Evolutionary conservation across 768 basidiomycete genomes (phyloP).

Genomic region (Rhizopogon vulgaris): DNA sequence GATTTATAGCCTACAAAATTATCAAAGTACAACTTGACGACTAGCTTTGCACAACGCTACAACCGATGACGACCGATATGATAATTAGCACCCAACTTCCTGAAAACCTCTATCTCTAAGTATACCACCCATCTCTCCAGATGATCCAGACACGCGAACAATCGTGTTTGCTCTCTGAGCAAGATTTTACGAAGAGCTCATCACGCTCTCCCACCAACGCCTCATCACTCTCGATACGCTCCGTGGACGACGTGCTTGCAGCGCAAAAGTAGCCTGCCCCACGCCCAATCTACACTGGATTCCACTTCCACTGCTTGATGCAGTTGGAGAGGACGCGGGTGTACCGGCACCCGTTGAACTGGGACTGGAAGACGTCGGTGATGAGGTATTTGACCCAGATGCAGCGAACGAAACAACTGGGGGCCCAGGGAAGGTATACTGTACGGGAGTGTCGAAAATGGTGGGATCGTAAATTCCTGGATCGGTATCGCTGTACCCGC

Average conservation of each 20-base stretch:
- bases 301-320: conserved; percentile 5
- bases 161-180: not conserved
- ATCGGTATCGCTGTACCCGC: conserved; percentile 65
- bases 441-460: conserved; percentile 25
- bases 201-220: conserved; percentile 2
- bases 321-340: conserved; percentile 3
- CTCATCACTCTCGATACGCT: conserved; percentile 28
- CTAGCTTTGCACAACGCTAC: too few species aligned
- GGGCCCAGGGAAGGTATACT: conserved; percentile 51
- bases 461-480: conserved; percentile 63
- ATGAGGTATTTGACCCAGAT: conserved; percentile 2
- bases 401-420: conserved; percentile 36
- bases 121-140: not conserved
- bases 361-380: conserved; percentile 10
- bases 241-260: conserved; percentile 13
- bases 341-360: conserved; percentile 7
- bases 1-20: too few species aligned
- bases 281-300: conserved; percentile 18
- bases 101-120: not conserved
- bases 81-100: not conserved
- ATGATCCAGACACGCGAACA: not conserved
- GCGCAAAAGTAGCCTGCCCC: not conserved
- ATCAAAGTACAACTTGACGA: conserved; percentile 22
- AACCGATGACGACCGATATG: too few species aligned
- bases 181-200: not conserved